Evolutionary conservation across 805 yeast species (phyloP), one percentile per base, ranked within the genome.

Genomic region (Nakazawaea ernobii): DNA sequence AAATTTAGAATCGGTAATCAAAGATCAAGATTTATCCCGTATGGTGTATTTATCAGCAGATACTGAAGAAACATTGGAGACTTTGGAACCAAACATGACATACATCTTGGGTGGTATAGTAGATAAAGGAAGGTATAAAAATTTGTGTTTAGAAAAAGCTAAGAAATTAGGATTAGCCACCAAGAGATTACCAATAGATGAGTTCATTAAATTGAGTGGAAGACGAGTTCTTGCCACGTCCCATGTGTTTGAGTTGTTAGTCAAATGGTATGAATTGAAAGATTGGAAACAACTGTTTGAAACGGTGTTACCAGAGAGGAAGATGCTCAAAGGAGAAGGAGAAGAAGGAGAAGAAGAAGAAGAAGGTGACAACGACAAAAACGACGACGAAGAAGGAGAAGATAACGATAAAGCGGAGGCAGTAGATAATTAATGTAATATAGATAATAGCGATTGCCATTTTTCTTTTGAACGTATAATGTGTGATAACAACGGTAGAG

Each of bases 81-180:
- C 70, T 26, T 68, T 92, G 46, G 80, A 83, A 51, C 78, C 80
- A 5, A 86, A 84, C 2, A 70, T 74, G 60, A 86, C 95, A 0
- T 92, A 92, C 56, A 79, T 92, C 38, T 81, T 92, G 43, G 99
- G 99, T 8, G 99, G 98, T 0, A 92, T 92, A 48, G 98, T 92
- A 2, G 99, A 92, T 63, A 92, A 92, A 63, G 95, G 95, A 50
- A 77, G 98, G 56, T 84, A 90, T 67, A 87, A 88, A 64, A 71
- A 74, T 52, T 65, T 92, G 32, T 92, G 99, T 62, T 73, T 79
- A 42, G 75, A 85, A 53, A 94, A 91, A 63, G 98, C 98, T 0
- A 74, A 81, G 53, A 67, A 72, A 49, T 65, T 86, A 54, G 89
- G 91, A 0, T 71, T 92, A 15, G 62, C 71, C 37, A 86, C 94